These are phyloP conservation scores for Crassisporium funariophilum DNA, from an alignment of 768 basidiomycete genomes.

Conservation along the genomic window DNA sequence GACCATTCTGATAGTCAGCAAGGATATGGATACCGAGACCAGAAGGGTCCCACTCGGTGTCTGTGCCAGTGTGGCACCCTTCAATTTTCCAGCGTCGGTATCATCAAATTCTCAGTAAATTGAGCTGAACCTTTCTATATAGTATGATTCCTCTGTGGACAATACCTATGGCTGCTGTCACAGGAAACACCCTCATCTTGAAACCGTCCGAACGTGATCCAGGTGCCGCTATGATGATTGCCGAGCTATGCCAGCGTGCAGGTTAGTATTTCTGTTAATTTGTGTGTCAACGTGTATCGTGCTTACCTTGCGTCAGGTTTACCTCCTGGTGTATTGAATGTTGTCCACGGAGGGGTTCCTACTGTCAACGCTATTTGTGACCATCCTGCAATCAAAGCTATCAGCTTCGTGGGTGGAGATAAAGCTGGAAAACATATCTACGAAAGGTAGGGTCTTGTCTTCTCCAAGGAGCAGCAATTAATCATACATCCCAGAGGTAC, in stretches of 20 bases:
- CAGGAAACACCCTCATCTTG: conserved; percentile 91
- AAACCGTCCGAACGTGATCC: conserved; percentile 98
- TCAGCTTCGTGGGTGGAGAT: conserved; percentile 96
- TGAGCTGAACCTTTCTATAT: conserved; percentile 4
- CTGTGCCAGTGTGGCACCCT: conserved; percentile 83
- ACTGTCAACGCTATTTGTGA: conserved; percentile 96
- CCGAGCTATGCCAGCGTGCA: conserved; percentile 89
- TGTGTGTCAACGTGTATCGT: not conserved
- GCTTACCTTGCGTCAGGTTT: conserved; percentile 48
- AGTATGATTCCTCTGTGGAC: conserved; percentile 98
- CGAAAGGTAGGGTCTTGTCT: conserved; percentile 53
- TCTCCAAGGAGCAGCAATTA: not conserved
- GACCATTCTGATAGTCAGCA: conserved; percentile 60
- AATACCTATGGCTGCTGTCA: conserved; percentile 84
- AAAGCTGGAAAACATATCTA: conserved; percentile 93
- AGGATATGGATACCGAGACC: conserved; percentile 95
- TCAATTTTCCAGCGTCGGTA: conserved; percentile 86
- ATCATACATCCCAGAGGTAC: conserved; percentile 58
- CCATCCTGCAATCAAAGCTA: conserved; percentile 87
- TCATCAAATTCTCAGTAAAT: conserved; percentile 4
- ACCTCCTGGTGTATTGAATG: conserved; percentile 86
- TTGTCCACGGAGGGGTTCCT: conserved; percentile 87
- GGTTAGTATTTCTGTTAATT: conserved; percentile 39
- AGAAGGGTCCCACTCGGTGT: conserved; percentile 87
- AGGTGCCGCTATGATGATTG: conserved; percentile 97